Evolutionary conservation across 805 yeast species (phyloP).

Genomic region (Blastobotrys muscicola): DNA sequence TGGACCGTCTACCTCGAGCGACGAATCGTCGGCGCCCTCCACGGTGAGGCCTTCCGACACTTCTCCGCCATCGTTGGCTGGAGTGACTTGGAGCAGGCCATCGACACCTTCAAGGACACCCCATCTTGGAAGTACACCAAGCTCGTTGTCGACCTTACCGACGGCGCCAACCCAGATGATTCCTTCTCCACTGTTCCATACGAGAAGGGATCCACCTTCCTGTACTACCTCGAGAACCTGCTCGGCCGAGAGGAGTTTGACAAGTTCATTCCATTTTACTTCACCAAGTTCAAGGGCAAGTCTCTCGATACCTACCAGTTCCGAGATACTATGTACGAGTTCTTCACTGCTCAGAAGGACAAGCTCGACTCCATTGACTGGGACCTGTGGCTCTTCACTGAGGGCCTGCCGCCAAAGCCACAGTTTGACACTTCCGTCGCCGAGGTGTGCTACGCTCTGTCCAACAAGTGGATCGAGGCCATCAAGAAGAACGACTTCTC

Average conservation of each 20-base stretch:
- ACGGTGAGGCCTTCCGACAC: slow-evolving; percentile 71
- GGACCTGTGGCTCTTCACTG: slow-evolving; percentile 70
- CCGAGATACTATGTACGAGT: slow-evolving; percentile 63
- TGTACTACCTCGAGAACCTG: slow-evolving; percentile 60
- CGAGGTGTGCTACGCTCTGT: slow-evolving; percentile 57
- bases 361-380: slow-evolving; percentile 69
- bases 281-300: slow-evolving; percentile 53
- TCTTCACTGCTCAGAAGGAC: slow-evolving; percentile 34
- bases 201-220: slow-evolving; percentile 78
- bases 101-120: slow-evolving; percentile 49
- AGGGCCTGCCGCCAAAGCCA: slow-evolving; percentile 88
- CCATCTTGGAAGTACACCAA: slow-evolving; percentile 39
- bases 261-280: slow-evolving; percentile 72
- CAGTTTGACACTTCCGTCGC: slow-evolving; percentile 70
- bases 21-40: slow-evolving; percentile 66
- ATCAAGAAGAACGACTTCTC: slow-evolving; percentile 12
- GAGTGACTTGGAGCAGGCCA: slow-evolving; percentile 64
- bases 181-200: slow-evolving; percentile 83
- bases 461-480: slow-evolving; percentile 53
- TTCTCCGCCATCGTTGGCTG: slow-evolving; percentile 83
- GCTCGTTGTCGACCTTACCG: slow-evolving; percentile 63
- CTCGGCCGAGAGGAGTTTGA: slow-evolving; percentile 59
- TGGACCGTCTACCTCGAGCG: slow-evolving; percentile 93
- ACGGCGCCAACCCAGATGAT: slow-evolving; percentile 76
- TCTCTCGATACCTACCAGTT: slow-evolving; percentile 80